Evolutionary conservation across 2,329 filamentous ascomycete species (phyloP), one percentile per base, ranked within the genome.

Genomic region (Fusarium phyllophilum): DNA sequence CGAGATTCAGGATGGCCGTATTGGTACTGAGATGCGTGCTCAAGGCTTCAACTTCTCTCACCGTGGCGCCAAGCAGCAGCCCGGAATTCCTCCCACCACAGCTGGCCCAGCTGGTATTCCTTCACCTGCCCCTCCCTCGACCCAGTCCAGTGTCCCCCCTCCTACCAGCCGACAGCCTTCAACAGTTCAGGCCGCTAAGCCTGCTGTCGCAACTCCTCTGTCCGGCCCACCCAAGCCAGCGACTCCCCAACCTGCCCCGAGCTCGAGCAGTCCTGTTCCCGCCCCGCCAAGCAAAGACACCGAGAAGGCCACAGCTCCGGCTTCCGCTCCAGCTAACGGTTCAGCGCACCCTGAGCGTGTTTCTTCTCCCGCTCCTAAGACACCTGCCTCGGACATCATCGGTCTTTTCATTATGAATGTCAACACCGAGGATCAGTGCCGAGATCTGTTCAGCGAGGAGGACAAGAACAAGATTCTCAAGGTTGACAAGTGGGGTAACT

Each of bases 1-100:
- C 66, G 96, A 99, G 82, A 92, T 99, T 68, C 96, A 99, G 81
- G 94, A 95, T 79, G 96, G 96, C 58, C 92, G 96, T 48, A 98
- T 99, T 77, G 96, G 95, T 52, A 99, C 96, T 0, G 96, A 99
- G 85, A 99, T 99, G 96, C 92, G 95, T 73, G 96, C 96, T 29
- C 96, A 99, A 81, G 96, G 96, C 46, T 99, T 99, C 89, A 99
- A 99, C 88, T 99, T 99, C 83, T 95, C 96, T 31, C 96, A 99
- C 83, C 93, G 96, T 78, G 94, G 93, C 73, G 92, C 93, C 65
- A 98, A 98, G 86, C 91, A 93, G 80, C 87, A 87, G 73, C 81
- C 84, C 34, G 84, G 82, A 24, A 77, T 70, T 81, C 83, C 81
- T 31, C 75, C 79, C 36, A 78, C 79, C 15, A 69, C 78, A 41